Conservation (phyloP, 768 basidiomycete species). For the Naganishia kalamii region DNA sequence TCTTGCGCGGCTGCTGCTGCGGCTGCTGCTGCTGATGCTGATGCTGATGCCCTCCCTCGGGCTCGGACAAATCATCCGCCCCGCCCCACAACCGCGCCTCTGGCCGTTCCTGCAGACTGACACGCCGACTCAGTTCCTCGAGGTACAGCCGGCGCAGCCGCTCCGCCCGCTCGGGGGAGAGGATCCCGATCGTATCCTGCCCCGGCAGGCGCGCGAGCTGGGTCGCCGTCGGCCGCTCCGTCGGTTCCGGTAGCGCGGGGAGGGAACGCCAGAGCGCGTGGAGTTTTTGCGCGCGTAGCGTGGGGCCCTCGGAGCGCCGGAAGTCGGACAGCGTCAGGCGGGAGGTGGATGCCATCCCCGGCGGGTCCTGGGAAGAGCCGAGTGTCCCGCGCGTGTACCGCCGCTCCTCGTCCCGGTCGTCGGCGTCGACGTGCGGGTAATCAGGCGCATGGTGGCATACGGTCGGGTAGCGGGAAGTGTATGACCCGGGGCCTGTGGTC, state of each 20-base stretch:
- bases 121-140: constrained; percentile 60
- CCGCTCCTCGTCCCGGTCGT: neutral
- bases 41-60: constrained; percentile 20
- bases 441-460: constrained; percentile 25
- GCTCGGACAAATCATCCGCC: constrained; percentile 36
- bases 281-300: constrained; percentile 37
- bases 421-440: neutral
- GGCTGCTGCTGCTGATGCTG: neutral
- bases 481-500: neutral
- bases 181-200: constrained; percentile 39
- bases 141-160: constrained; percentile 66
- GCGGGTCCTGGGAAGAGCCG: neutral
- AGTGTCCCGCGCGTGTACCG: neutral
- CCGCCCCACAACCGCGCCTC: constrained; percentile 44
- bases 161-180: constrained; percentile 58
- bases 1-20: constrained; percentile 14
- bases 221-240: constrained; percentile 31
- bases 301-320: constrained; percentile 38
- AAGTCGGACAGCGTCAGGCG: constrained; percentile 43
- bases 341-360: neutral
- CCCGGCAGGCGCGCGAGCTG: constrained; percentile 36
- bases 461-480: neutral
- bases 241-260: constrained; percentile 32
- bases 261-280: constrained; percentile 42
- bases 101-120: constrained; percentile 33